Conservation (phyloP, 257 asterid genomes). For the Leptodermis oblonga region DNA sequence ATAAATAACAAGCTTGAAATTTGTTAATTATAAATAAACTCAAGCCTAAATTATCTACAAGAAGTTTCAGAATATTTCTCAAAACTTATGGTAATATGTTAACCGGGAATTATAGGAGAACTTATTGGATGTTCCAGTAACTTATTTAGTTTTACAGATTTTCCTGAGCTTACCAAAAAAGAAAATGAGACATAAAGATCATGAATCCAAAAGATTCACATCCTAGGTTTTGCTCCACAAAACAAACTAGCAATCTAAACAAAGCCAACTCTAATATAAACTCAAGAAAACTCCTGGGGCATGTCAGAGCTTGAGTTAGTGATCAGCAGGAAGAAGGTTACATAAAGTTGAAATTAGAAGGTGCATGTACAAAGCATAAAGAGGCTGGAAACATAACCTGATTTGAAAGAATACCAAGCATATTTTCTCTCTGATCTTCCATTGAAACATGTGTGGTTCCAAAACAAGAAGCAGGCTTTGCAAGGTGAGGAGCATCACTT, state of each 20-base stretch:
- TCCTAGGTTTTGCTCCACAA: neutral
- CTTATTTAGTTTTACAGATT: neutral
- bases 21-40: too few species aligned
- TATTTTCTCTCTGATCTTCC: conserved; percentile 79
- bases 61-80: neutral
- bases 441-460: conserved; percentile 83
- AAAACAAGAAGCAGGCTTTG: conserved; percentile 57
- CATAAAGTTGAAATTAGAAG: too few species aligned
- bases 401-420: conserved; percentile 71
- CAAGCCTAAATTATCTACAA: neutral
- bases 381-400: conserved; percentile 43
- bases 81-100: neutral
- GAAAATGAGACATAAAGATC: neutral
- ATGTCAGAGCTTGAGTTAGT: neutral
- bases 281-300: neutral
- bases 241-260: neutral
- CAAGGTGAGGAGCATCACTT: conserved; percentile 57
- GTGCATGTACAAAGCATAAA: neutral
- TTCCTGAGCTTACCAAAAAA: neutral
- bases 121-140: neutral
- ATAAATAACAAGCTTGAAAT: too few species aligned
- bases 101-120: neutral
- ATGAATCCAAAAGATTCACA: neutral
- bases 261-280: neutral
- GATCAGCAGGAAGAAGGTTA: too few species aligned